Base-by-base conservation (phyloP, 2,329 filamentous ascomycete species). In the Fusarium annulatum region DNA sequence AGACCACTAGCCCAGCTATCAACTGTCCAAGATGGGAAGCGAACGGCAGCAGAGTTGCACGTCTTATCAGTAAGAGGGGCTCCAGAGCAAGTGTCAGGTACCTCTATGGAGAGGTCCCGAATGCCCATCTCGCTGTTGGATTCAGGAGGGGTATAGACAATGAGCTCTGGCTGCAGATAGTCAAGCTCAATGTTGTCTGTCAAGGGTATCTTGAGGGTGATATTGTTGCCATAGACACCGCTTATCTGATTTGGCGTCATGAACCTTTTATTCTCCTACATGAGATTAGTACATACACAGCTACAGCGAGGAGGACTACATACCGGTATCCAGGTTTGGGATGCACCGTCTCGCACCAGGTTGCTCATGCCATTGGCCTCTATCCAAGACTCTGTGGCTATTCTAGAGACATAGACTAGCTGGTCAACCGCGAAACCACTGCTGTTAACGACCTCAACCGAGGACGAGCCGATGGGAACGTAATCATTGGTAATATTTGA, bases 251-350 rank as follows among this genome's bases (percentile, higher is more conserved):
- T 74, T 5, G 75, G 73, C 2, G 71, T 43, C 21, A 61, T 18
- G 1, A 77, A 67, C 2, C 62, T 53, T 26, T 73, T 73, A 2
- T 61, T 48, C 1, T 59, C 53, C 75, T 75, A 7, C 2, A 2
- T 2, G 7, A 2, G 9, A 1, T 73, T 3, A 76, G 58, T 11
- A 30, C 3, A 2, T 2, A 15, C 11, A 2, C 2, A 33, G 1
- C 15, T 7, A 15, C 2, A 28, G 21, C 2, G 1, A 23, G 10
- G 4, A 3, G 3, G 7, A 12, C 2, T 6, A 18, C 58, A 28
- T 51, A 77, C 75, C 36, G 34, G 46, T 48, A 77, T 55, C 75
- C 76, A 77, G 1, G 72, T 77, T 10, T 77, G 75, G 3, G 39
- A 34, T 3, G 7, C 12, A 2, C 42, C 67, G 39, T 72, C 33